phyloP scores from a whole-genome alignment of 73 alveolate species.

The Tetrahymena malaccensis region DNA sequence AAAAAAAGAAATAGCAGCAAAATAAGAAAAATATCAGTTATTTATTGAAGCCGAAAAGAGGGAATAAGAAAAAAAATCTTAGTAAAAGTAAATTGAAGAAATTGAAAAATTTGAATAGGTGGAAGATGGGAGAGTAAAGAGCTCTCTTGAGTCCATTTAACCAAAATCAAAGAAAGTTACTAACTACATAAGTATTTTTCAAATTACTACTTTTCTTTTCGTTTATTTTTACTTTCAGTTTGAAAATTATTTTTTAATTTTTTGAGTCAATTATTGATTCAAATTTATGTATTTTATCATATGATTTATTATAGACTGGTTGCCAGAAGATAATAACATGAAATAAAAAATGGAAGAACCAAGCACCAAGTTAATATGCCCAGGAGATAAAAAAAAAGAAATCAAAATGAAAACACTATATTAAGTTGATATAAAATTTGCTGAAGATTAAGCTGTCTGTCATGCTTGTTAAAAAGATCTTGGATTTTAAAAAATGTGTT shows the following conservation, averaged over 20 bases:
- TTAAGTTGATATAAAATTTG: conserved; percentile 38
- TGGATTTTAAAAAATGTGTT: conserved; percentile 61
- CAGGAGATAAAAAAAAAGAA: conserved; percentile 50
- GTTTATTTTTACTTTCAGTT: too few relatives aligned
- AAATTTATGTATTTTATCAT: not conserved
- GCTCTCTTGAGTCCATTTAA: not conserved
- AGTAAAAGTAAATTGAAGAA: conserved; percentile 39
- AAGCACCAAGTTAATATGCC: conserved; percentile 41
- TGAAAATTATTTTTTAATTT: too few relatives aligned
- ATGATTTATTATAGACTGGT: conserved; percentile 39
- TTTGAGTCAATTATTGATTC: too few relatives aligned
- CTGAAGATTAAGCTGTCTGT: conserved; percentile 70
- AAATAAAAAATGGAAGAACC: conserved; percentile 47
- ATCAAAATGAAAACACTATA: conserved; percentile 53
- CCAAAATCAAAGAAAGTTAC: conserved; percentile 38
- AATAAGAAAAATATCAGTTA: conserved; percentile 35
- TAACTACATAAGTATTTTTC: conserved; percentile 29
- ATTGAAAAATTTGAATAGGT: conserved; percentile 55
- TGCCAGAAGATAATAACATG: conserved; percentile 34
- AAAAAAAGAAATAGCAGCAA: conserved; percentile 56
- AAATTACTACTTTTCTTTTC: too few relatives aligned
- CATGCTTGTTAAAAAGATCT: conserved; percentile 74
- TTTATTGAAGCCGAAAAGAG: conserved; percentile 34
- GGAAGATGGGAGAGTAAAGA: conserved; percentile 32
- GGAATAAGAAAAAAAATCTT: conserved; percentile 24